These are phyloP conservation scores for Auriscalpium orientale DNA, from an alignment of 768 basidiomycete genomes.

Conservation along the genomic window DNA sequence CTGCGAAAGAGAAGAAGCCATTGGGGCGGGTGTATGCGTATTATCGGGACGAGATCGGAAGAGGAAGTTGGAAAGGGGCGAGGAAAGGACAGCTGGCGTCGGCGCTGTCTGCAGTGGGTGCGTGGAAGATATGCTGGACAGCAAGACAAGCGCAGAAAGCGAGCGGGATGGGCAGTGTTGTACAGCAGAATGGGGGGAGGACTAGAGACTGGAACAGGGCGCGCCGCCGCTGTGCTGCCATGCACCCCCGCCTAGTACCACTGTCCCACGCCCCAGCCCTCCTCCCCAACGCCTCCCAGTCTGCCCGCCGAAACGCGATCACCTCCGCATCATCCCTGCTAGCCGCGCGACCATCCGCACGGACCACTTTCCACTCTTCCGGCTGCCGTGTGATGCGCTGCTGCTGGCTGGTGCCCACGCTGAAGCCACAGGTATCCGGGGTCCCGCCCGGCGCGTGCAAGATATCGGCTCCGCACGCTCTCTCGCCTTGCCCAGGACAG, in stretches of 20 bases:
- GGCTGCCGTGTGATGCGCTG: too few species aligned
- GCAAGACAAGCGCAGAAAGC: neutral
- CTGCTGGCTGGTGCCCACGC: too few species aligned
- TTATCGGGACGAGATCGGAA: conserved; percentile 4
- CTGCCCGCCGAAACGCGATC: too few species aligned
- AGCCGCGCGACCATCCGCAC: too few species aligned
- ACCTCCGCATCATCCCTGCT: too few species aligned
- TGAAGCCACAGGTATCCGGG: neutral
- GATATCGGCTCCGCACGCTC: too few species aligned
- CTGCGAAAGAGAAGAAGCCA: conserved; percentile 69
- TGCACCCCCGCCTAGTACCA: neutral
- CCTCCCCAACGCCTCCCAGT: neutral
- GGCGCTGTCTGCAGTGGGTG: too few species aligned
- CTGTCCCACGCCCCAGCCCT: neutral
- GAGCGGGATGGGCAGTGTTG: neutral
- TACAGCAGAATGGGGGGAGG: neutral
- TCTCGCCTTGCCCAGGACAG: neutral
- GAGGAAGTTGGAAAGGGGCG: conserved; percentile 7
- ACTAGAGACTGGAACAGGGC: neutral
- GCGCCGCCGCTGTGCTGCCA: neutral
- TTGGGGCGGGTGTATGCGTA: conserved; percentile 21
- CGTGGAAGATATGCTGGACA: neutral
- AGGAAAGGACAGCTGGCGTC: conserved; percentile 7
- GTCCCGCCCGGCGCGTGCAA: neutral
- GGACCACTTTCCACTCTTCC: too few species aligned